Percentiles rank a stretch among this genome's conserved stretches.
These are phyloP conservation scores for Globisporangium orthogonon DNA, from an alignment of 352 stramenopile species.

Conservation along the genomic window DNA sequence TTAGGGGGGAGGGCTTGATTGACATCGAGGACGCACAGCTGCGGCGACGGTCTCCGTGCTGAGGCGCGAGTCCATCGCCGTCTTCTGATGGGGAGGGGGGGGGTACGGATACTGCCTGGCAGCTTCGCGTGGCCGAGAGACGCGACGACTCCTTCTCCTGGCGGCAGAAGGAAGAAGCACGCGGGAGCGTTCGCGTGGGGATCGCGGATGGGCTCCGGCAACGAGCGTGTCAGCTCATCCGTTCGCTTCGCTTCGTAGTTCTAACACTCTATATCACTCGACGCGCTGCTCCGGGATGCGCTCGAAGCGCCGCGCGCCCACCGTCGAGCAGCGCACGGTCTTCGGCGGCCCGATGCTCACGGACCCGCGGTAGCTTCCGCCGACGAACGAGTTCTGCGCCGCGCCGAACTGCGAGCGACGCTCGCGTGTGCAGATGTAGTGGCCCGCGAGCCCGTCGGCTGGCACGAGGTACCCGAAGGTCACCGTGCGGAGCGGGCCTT, in stretches of 20 bases:
- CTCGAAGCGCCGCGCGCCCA: conserved; percentile 40
- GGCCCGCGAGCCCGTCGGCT: conserved; percentile 50
- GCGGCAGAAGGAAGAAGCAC: too few species aligned
- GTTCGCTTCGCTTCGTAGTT: neutral
- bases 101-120: too few species aligned
- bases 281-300: conserved; percentile 59
- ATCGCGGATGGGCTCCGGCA: too few species aligned
- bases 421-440: conserved; percentile 80
- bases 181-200: too few species aligned
- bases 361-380: conserved; percentile 68
- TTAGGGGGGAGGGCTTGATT: too few species aligned
- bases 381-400: conserved; percentile 56
- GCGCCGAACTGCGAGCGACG: conserved; percentile 28
- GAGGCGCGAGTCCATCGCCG: too few species aligned
- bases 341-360: conserved; percentile 67
- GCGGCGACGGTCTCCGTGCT: too few species aligned
- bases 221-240: too few species aligned
- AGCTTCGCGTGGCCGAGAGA: too few species aligned
- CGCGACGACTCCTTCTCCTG: too few species aligned
- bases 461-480: conserved; percentile 75
- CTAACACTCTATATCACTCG: conserved; percentile 29
- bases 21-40: too few species aligned
- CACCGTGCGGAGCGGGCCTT: conserved; percentile 42
- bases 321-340: conserved; percentile 31
- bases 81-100: too few species aligned